Conservation (phyloP, 2,329 filamentous ascomycete genomes). For the Ceratocystis eucalypticola region DNA sequence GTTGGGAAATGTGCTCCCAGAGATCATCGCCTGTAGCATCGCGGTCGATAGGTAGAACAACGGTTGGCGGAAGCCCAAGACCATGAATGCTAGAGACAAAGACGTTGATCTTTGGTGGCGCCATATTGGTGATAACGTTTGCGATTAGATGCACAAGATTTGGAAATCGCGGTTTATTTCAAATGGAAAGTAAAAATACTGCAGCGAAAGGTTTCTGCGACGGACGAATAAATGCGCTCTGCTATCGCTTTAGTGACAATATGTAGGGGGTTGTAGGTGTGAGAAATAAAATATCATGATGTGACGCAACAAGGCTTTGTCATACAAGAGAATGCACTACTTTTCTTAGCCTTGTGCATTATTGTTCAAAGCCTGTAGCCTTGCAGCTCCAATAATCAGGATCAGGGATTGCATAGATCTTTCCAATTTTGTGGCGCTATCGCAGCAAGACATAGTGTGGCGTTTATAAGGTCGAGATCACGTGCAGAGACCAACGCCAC, state of each 20-base stretch:
- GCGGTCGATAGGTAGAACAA: slow-evolving; percentile 58
- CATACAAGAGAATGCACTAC: not conserved
- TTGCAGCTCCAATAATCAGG: not conserved
- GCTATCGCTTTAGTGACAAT: too few relatives aligned
- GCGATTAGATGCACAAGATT: not conserved
- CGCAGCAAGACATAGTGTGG: not conserved
- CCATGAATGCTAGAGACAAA: slow-evolving; percentile 76
- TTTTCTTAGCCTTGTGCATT: not conserved
- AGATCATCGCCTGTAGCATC: slow-evolving; percentile 55
- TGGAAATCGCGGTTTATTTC: not conserved
- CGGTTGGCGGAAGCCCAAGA: slow-evolving; percentile 66
- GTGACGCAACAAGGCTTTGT: not conserved
- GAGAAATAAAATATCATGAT: not conserved
- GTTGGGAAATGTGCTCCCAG: slow-evolving; percentile 46
- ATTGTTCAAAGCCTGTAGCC: not conserved
- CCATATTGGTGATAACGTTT: slow-evolving; percentile 32
- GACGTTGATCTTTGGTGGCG: slow-evolving; percentile 53
- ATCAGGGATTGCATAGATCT: too few relatives aligned
- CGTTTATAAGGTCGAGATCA: slow-evolving; percentile 7
- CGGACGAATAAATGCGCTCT: too few relatives aligned
- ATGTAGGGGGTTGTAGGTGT: not conserved
- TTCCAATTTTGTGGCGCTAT: too few relatives aligned
- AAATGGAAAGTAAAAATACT: not conserved
- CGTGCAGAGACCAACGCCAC: slow-evolving; percentile 16
- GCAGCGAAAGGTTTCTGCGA: too few relatives aligned